Evolutionary conservation across 164 flowering plant genomes (phyloP).

Genomic region (Magnolia changhungtana): DNA sequence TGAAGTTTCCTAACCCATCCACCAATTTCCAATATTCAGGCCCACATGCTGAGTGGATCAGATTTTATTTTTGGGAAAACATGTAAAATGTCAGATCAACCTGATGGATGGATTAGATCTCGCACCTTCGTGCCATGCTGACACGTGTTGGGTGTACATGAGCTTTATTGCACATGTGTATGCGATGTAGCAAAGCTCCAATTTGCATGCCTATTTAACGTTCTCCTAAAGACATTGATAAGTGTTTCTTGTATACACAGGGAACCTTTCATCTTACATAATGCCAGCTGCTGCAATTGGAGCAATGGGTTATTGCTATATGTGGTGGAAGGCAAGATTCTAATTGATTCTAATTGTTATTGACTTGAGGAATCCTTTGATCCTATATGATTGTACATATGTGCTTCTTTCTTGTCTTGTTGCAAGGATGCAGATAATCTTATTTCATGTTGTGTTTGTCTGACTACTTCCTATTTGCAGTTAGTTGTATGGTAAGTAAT

Average conservation of each 20-base stretch:
- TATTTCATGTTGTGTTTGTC: background rate
- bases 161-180: too few relatives aligned
- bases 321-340: slow-evolving; percentile 86
- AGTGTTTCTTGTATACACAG: slow-evolving; percentile 28
- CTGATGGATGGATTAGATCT: too few relatives aligned
- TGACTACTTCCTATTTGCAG: background rate
- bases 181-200: too few relatives aligned
- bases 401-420: background rate
- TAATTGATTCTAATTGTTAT: slow-evolving; percentile 12
- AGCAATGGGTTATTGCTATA: slow-evolving; percentile 90
- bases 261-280: slow-evolving; percentile 55
- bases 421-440: background rate
- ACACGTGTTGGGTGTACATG: too few relatives aligned
- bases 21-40: too few relatives aligned
- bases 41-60: too few relatives aligned
- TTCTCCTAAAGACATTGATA: background rate
- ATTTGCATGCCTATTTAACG: background rate
- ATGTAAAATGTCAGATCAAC: too few relatives aligned
- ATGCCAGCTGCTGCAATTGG: slow-evolving; percentile 90
- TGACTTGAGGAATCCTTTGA: background rate
- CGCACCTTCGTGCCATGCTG: too few relatives aligned
- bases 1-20: too few relatives aligned
- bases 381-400: background rate
- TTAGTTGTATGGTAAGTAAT: background rate
- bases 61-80: too few relatives aligned